Evolutionary conservation across 192 early-diverging fungal species (phyloP).

Genomic region (Backusella westeae): DNA sequence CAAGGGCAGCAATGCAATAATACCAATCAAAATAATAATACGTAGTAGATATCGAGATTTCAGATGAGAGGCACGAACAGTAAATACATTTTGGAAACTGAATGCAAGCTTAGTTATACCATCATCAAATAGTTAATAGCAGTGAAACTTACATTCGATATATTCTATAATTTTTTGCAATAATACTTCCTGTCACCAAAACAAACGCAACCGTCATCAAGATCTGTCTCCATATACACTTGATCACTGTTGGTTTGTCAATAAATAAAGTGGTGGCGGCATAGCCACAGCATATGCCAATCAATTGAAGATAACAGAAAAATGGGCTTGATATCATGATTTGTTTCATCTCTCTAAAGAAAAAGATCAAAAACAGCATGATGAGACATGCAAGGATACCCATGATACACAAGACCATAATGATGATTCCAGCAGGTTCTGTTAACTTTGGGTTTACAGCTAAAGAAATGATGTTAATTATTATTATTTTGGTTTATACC

Average conservation of each 20-base stretch:
- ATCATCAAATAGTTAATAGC: neutral
- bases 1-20: conserved; percentile 6
- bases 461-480: neutral
- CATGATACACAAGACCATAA: conserved; percentile 28
- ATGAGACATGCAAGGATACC: conserved; percentile 30
- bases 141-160: conserved; percentile 25
- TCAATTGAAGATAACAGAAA: conserved; percentile 43
- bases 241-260: conserved; percentile 18
- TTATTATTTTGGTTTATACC: neutral
- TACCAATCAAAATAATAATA: conserved; percentile 2
- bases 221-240: conserved; percentile 36
- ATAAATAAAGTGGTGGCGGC: conserved; percentile 29
- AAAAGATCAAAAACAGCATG: conserved; percentile 35
- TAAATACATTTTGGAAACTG: conserved; percentile 33
- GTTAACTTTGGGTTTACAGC: conserved; percentile 33
- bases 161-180: conserved; percentile 52
- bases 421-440: conserved; percentile 27
- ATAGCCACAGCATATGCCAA: conserved; percentile 39
- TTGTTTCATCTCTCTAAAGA: conserved; percentile 34
- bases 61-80: conserved; percentile 29
- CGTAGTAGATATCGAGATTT: conserved; percentile 22
- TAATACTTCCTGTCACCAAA: conserved; percentile 45
- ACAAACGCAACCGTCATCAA: conserved; percentile 38
- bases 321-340: conserved; percentile 47
- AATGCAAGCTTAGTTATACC: neutral